Conservation (phyloP, 345 rosid genomes). For the Rhodamnia argentea region DNA sequence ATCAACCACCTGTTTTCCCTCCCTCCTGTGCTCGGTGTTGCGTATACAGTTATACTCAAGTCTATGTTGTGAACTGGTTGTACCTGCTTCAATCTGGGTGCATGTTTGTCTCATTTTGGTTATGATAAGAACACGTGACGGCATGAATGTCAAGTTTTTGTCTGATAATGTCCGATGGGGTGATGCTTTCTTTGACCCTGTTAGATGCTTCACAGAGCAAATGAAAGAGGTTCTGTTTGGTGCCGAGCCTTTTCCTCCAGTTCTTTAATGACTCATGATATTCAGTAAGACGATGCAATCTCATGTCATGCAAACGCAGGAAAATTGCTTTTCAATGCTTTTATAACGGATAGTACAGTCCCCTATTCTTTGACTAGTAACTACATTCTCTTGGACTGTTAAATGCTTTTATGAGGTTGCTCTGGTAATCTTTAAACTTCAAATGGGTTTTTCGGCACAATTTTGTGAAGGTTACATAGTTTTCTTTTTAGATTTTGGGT, state of each 20-base stretch:
- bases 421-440: not conserved
- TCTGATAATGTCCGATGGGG: not conserved
- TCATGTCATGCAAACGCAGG: not conserved
- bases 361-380: not conserved
- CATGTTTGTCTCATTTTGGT: not conserved
- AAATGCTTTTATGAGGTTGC: not conserved
- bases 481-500: not conserved
- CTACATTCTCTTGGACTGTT: not conserved
- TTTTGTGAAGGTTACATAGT: not conserved
- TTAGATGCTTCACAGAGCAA: not conserved
- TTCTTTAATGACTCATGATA: not conserved
- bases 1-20: not conserved
- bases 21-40: not conserved
- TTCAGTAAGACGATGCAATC: not conserved
- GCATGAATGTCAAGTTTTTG: not conserved
- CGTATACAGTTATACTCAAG: not conserved
- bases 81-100: not conserved
- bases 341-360: not conserved
- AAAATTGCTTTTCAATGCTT: not conserved
- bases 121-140: not conserved
- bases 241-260: not conserved
- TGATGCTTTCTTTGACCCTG: not conserved
- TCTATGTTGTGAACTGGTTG: not conserved
- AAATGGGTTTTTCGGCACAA: not conserved
- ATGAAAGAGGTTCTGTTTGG: not conserved